Evolutionary conservation across 2,329 filamentous ascomycete genomes (phyloP), one percentile per base, ranked within the genome.

Genomic region (Fusarium tricinctum): DNA sequence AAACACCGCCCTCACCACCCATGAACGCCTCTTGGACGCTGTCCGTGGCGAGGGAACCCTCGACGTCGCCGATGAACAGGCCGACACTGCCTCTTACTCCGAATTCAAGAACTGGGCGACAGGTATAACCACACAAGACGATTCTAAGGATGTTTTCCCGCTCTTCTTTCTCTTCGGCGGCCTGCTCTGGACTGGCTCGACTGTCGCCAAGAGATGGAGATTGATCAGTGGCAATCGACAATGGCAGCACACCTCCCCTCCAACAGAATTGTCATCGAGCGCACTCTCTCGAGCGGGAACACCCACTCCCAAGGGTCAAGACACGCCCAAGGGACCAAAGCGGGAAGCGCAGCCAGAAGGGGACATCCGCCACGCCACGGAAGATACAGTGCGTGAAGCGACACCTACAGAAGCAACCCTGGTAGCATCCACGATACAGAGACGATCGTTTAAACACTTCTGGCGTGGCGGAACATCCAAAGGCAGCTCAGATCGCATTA

Each of bases 101-200:
- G 76, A 78, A 0, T 84, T 84, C 64, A 78, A 70, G 47, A 64
- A 52, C 2, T 84, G 82, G 82, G 78, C 78, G 0, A 80, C 80
- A 0, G 75, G 80, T 0, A 74, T 80, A 17, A 83, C 80, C 6
- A 76, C 74, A 7, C 81, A 81, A 56, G 81, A 83, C 46, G 80
- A 82, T 51, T 81, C 81, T 3, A 77, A 78, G 60, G 82, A 84
- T 54, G 76, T 83, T 6, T 83, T 81, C 42, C 82, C 82, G 0
- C 75, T 81, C 0, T 81, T 79, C 9, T 78, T 81, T 44, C 48
- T 80, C 6, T 80, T 74, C 57, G 65, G 66, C 9, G 71, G 75
- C 46, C 61, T 80, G 52, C 71, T 80, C 8, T 80, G 75, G 81
- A 82, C 76, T 8, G 80, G 71, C 8, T 80, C 74, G 8, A 82